Conservation (phyloP, 169 alveolate genomes). For the Pseudocohnilembus persalinus region DNA sequence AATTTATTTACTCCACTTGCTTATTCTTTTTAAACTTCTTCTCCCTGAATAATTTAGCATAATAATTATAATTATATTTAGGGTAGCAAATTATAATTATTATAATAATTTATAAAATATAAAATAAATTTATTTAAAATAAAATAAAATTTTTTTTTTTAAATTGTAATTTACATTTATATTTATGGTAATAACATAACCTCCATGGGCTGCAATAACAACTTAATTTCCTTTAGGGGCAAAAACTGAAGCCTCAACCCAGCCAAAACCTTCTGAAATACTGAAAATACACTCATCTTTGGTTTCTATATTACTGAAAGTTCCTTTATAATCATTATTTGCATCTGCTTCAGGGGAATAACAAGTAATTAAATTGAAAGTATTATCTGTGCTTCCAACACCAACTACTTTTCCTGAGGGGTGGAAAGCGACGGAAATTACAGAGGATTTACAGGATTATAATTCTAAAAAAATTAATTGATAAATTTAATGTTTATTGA, state of each 20-base stretch:
- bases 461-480: background rate
- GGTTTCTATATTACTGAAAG: background rate
- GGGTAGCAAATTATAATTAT: background rate
- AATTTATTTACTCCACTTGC: background rate
- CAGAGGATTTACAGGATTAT: conserved; percentile 12
- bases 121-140: too few relatives aligned
- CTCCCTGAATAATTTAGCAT: background rate
- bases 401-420: conserved; percentile 44
- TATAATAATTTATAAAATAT: too few relatives aligned
- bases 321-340: conserved; percentile 1
- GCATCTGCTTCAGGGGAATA: background rate
- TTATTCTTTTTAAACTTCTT: background rate
- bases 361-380: conserved; percentile 23
- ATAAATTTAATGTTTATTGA: too few relatives aligned
- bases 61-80: background rate
- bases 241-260: conserved; percentile 15
- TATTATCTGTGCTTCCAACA: conserved; percentile 29
- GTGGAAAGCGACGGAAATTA: conserved; percentile 29
- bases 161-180: background rate
- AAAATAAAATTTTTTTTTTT: too few relatives aligned
- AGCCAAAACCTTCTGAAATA: background rate
- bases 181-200: background rate
- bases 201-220: conserved; percentile 4
- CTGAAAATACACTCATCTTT: background rate
- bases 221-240: conserved; percentile 5